phyloP scores from a whole-genome alignment of 768 basidiomycete species.

The Boletellus emodensis region DNA sequence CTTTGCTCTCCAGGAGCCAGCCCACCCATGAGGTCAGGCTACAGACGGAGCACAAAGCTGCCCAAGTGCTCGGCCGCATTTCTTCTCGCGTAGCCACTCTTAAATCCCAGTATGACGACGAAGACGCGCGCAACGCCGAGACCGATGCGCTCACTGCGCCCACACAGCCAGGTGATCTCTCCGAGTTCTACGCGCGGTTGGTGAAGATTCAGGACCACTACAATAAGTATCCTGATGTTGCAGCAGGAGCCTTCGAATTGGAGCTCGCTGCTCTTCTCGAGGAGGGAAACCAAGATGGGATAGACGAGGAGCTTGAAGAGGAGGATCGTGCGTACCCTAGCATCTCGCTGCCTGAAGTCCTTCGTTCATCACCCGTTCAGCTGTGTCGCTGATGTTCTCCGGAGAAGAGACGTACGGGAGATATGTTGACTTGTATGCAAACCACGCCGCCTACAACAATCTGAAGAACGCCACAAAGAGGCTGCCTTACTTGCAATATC shows the following conservation, averaged over 20 bases:
- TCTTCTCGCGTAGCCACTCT: conserved; percentile 62
- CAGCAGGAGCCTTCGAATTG: conserved; percentile 73
- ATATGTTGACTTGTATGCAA: conserved; percentile 88
- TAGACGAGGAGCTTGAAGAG: conserved; percentile 68
- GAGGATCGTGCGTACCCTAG: conserved; percentile 71
- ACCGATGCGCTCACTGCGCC: conserved; percentile 58
- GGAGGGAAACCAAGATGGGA: conserved; percentile 63
- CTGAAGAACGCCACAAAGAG: conserved; percentile 81
- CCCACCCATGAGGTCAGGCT: conserved; percentile 59
- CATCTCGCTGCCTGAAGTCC: conserved; percentile 1
- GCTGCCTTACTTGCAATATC: conserved; percentile 87
- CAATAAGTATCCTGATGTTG: conserved; percentile 89
- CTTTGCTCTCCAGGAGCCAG: conserved; percentile 67
- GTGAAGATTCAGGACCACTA: conserved; percentile 96
- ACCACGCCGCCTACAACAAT: conserved; percentile 88
- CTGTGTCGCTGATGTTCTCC: conserved; percentile 82
- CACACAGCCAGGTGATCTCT: conserved; percentile 64
- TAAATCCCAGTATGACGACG: conserved; percentile 73
- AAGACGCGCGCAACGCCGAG: conserved; percentile 67
- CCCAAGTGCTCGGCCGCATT: conserved; percentile 85
- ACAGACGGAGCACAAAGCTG: conserved; percentile 83
- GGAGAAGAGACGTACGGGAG: conserved; percentile 95
- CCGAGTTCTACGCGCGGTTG: conserved; percentile 95
- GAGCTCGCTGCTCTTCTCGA: conserved; percentile 82
- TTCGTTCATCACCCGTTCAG: conserved; percentile 35